Conservation (phyloP, 1,284 basidiomycete species). For the Trametes hirsuta region DNA sequence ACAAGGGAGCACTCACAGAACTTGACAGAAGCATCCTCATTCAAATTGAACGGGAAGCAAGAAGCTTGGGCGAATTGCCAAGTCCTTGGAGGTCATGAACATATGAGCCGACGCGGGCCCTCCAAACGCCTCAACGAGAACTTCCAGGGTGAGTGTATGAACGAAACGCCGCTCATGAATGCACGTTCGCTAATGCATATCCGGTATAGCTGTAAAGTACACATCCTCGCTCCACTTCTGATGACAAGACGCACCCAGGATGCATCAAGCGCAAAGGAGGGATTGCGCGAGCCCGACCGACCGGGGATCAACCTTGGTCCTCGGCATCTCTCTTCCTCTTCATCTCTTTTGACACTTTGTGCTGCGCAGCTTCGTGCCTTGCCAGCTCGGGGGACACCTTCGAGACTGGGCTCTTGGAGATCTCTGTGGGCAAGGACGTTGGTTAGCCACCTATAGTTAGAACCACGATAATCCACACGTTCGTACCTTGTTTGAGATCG, state of each 20-base stretch:
- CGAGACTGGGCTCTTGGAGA: slow-evolving; percentile 91
- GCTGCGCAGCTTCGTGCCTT: slow-evolving; percentile 88
- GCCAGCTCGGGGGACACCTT: slow-evolving; percentile 87
- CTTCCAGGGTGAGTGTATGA: not conserved
- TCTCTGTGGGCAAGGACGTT: slow-evolving; percentile 56
- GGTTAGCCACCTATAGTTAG: slow-evolving; percentile 10
- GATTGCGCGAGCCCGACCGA: not conserved
- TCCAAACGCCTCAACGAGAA: too few species aligned
- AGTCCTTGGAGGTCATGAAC: not conserved
- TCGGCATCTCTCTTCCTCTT: slow-evolving; percentile 86
- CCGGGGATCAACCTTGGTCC: slow-evolving; percentile 53
- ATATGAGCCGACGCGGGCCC: too few species aligned
- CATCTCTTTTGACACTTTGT: slow-evolving; percentile 89
- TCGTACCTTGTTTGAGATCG: slow-evolving; percentile 83
- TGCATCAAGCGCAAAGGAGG: slow-evolving; percentile 7
- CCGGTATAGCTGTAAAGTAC: not conserved
- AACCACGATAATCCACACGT: slow-evolving; percentile 11
- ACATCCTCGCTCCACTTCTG: not conserved
- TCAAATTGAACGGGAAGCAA: not conserved
- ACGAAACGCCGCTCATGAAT: not conserved
- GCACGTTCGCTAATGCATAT: slow-evolving; percentile 10
- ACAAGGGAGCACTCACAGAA: not conserved
- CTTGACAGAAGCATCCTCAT: not conserved
- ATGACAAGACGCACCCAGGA: slow-evolving; percentile 18
- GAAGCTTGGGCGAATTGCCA: not conserved